Conservation (phyloP, 2,329 filamentous ascomycete species). For the Acrodontium crateriforme region DNA sequence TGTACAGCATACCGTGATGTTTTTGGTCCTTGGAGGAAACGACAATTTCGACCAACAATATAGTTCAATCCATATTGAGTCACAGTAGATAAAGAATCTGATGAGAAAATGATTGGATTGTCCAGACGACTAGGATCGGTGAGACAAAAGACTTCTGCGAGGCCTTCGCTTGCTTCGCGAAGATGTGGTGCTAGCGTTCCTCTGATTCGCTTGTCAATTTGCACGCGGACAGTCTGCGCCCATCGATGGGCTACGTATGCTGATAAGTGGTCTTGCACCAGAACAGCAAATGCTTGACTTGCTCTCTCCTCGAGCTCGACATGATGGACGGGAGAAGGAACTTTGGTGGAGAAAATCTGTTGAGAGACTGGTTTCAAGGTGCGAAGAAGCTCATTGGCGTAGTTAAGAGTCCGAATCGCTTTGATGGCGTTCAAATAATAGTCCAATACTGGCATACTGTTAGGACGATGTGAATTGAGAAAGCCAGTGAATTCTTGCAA, state of each 20-base stretch:
- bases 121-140: conserved; percentile 29
- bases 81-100: conserved; percentile 18
- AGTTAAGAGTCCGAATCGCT: conserved; percentile 54
- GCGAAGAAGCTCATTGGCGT: conserved; percentile 54
- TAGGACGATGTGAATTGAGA: conserved; percentile 43
- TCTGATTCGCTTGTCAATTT: conserved; percentile 30
- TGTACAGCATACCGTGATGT: conserved; percentile 21
- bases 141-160: conserved; percentile 34
- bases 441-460: conserved; percentile 50
- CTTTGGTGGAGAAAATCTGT: conserved; percentile 40
- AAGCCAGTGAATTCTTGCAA: conserved; percentile 56
- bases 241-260: conserved; percentile 29
- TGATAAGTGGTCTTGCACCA: conserved; percentile 49
- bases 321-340: conserved; percentile 42
- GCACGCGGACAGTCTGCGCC: conserved; percentile 27
- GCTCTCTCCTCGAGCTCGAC: conserved; percentile 47
- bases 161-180: conserved; percentile 26
- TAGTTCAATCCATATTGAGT: conserved; percentile 30
- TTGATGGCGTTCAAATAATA: conserved; percentile 63
- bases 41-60: conserved; percentile 31
- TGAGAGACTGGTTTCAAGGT: conserved; percentile 44
- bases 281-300: conserved; percentile 47
- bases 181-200: conserved; percentile 27
- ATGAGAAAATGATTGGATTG: conserved; percentile 33
- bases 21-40: conserved; percentile 31